Evolutionary conservation across 2,329 filamentous ascomycete genomes (phyloP), one percentile per base, ranked within the genome.

Genomic region (Fusarium mangiferae): DNA sequence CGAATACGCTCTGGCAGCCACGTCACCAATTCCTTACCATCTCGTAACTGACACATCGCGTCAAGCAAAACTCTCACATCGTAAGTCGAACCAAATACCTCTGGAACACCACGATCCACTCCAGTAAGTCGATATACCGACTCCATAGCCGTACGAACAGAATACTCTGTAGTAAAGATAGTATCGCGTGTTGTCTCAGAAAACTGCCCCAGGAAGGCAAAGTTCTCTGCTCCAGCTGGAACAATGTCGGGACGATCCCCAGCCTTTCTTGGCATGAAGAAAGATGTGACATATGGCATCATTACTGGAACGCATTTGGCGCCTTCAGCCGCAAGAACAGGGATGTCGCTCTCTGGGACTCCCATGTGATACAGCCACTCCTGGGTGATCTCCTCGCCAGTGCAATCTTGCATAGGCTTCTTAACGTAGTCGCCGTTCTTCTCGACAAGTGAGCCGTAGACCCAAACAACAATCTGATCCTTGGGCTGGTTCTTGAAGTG

Each of bases 311-410:
- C 58, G 8, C 58, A 61, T 8, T 56, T 61, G 5, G 58, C 58
- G 2, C 58, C 58, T 7, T 61, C 36, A 10, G 36, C 48, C 9
- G 58, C 58, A n/a, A 61, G 58, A 44, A 38, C n/a, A 20, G 28
- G 18, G 28, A 61, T 61, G 17, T 61, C 46, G 2, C n/a, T 55
- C 20, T 56, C 58, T 15, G 58, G 48, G 15, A 61, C 58, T 9
- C 58, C 58, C 36, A 61, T n/a, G n/a, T 61, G 58, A 28, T 61
- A 61, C 4, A 61, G n/a, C 58, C 58, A 61, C 26, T 61, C 58
- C n/a, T 61, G 46, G 2, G 38, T 61, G 15, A 61, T 61, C 48
- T 61, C 58, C n/a, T 61, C 58, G 6, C 58, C 58, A 17, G 58
- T 61, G 20, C 58, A 61, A 2, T 61, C 46, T 11, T 61, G 46